Conservation (phyloP, 1,139 yeast species). For the Candida sp. region DNA sequence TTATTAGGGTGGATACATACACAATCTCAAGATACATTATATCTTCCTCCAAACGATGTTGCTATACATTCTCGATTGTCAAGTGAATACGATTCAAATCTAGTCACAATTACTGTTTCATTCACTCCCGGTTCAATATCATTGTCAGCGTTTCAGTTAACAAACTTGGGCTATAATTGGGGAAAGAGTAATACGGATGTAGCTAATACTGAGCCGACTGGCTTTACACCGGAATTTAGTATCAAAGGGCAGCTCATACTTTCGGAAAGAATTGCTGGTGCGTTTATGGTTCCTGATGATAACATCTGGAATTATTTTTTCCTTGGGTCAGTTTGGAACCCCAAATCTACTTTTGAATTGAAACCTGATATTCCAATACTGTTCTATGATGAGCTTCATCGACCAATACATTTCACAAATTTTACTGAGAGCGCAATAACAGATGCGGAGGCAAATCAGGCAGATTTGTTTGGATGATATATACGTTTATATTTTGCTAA, state of each 20-base stretch:
- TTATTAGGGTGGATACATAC: slow-evolving; percentile 84
- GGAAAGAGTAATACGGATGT: slow-evolving; percentile 64
- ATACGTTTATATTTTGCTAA: slow-evolving; percentile 1
- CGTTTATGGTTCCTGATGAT: slow-evolving; percentile 82
- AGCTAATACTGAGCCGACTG: slow-evolving; percentile 53
- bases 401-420: slow-evolving; percentile 82
- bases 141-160: slow-evolving; percentile 60
- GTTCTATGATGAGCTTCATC: slow-evolving; percentile 81
- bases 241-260: slow-evolving; percentile 66
- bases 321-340: slow-evolving; percentile 80
- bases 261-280: slow-evolving; percentile 76
- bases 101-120: slow-evolving; percentile 63
- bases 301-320: slow-evolving; percentile 91
- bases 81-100: slow-evolving; percentile 29
- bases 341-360: slow-evolving; percentile 55
- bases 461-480: slow-evolving; percentile 59
- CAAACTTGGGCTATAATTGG: slow-evolving; percentile 76
- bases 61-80: slow-evolving; percentile 44
- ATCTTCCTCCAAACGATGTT: slow-evolving; percentile 69
- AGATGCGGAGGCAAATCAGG: slow-evolving; percentile 65
- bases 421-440: slow-evolving; percentile 66
- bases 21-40: slow-evolving; percentile 57
- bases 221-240: slow-evolving; percentile 60
- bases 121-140: slow-evolving; percentile 87
- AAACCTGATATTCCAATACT: slow-evolving; percentile 78